Evolutionary conservation across 495 filamentous ascomycete genomes (phyloP).

Genomic region (Penicillium crystallinum): DNA sequence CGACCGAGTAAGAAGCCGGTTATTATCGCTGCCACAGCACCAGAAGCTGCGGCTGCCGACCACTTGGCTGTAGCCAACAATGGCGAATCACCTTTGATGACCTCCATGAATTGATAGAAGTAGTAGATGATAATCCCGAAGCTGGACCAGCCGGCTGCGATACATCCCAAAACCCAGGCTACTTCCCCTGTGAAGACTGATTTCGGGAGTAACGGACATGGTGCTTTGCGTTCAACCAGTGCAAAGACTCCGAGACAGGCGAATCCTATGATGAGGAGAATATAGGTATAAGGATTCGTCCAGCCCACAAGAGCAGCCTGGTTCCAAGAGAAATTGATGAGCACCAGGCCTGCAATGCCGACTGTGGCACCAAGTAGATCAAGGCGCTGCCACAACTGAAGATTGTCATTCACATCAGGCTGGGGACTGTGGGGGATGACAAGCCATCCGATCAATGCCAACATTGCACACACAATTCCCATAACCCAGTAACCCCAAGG

Average conservation of each 20-base stretch:
- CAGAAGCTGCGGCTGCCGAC: slow-evolving; percentile 39
- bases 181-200: slow-evolving; percentile 44
- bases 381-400: background rate
- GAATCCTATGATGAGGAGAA: slow-evolving; percentile 52
- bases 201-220: slow-evolving; percentile 52
- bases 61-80: slow-evolving; percentile 46
- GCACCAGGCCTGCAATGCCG: slow-evolving; percentile 52
- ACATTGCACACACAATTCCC: slow-evolving; percentile 40
- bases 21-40: slow-evolving; percentile 43
- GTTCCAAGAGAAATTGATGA: slow-evolving; percentile 60
- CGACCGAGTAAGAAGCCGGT: slow-evolving; percentile 42
- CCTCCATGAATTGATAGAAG: slow-evolving; percentile 49
- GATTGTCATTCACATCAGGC: background rate
- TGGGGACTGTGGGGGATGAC: slow-evolving; percentile 44
- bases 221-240: slow-evolving; percentile 42
- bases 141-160: slow-evolving; percentile 54
- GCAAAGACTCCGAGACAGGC: slow-evolving; percentile 47
- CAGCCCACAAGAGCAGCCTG: slow-evolving; percentile 57
- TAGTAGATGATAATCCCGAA: slow-evolving; percentile 62
- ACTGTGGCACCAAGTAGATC: slow-evolving; percentile 46
- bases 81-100: slow-evolving; percentile 40
- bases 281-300: slow-evolving; percentile 47
- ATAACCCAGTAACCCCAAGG: slow-evolving; percentile 60
- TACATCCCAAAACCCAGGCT: slow-evolving; percentile 49
- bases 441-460: slow-evolving; percentile 34